Conservation (phyloP, 176 grass and related monocot genomes). For the Microstegium vimineum region DNA sequence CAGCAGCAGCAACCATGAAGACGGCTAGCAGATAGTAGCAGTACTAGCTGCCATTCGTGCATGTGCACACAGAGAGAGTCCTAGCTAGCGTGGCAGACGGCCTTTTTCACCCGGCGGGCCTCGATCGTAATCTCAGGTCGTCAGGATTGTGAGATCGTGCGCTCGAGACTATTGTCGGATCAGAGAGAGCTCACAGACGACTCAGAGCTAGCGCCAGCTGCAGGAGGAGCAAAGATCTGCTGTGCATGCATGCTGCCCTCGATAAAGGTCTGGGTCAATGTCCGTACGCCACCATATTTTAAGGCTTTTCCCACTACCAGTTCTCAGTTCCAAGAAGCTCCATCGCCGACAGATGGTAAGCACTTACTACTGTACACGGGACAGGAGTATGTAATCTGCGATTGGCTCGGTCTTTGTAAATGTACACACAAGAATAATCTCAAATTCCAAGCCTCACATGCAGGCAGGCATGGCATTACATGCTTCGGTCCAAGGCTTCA, state of each 20-base stretch:
- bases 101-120: neutral
- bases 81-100: neutral
- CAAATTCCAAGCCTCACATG: neutral
- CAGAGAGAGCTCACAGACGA: too few species aligned
- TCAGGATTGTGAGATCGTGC: conserved; percentile 24
- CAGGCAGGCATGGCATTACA: neutral
- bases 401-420: conserved; percentile 24
- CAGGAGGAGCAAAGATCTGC: neutral
- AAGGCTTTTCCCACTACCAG: neutral
- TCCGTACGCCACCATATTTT: conserved; percentile 19
- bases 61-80: neutral
- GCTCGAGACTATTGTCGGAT: conserved; percentile 20
- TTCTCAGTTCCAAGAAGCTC: neutral
- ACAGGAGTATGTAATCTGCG: neutral
- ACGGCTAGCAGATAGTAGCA: neutral
- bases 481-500: neutral
- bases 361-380: neutral
- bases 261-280: neutral
- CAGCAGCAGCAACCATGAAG: neutral
- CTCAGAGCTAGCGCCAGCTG: neutral
- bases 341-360: neutral
- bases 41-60: neutral
- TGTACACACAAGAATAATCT: neutral
- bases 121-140: conserved; percentile 17
- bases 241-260: neutral